Base-by-base conservation (phyloP, 352 stramenopile genomes). In the Pythium chondricola region DNA sequence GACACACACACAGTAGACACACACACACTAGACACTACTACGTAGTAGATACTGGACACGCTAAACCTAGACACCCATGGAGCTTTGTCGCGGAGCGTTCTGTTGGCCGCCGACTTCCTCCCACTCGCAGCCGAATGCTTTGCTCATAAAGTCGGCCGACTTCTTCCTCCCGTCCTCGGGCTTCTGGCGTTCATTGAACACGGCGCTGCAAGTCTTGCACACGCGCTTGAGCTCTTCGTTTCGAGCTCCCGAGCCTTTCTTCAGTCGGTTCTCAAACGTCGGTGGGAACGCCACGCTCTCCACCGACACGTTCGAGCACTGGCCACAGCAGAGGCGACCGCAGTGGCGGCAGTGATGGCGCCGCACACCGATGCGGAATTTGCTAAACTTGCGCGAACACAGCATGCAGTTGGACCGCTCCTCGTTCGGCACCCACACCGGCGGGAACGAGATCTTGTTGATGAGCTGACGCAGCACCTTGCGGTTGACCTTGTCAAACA, bases 261-360 rank as follows among this genome's bases (percentile, higher is more conserved):
- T 55, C 14, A 61, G 65, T 5, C 63, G 48, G 13, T 68, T 67
- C 5, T 69, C 61, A 40, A 91, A 93, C 3, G 67, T 63, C 52
- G 69, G 59, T 8, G 82, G 77, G 51, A 91, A 93, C 18, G 76
- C 74, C 26, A 74, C 75, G 40, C 62, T 76, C 38, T 88, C 77
- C 9, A 94, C 65, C 11, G 73, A 86, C 13, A 84, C 67, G 42
- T 86, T 64, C 41, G 77, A 85, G 55, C 83, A 94, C 45, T 84
- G 63, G 14, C 79, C 75, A 44, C 83, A 94, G 44, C 83, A 81
- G 24, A 94, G 63, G 11, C 81, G 76, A 0, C 81, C 83, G 48
- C 83, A 93, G 63, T 92, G 83, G 13, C 83, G 83, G 54, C 83
- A 94, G 62, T 94, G 83, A 55, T 94, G 83, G 20, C 83, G 83